phyloP scores from a whole-genome alignment of 176 grass and related monocot species.

The Metroxylon sagu region DNA sequence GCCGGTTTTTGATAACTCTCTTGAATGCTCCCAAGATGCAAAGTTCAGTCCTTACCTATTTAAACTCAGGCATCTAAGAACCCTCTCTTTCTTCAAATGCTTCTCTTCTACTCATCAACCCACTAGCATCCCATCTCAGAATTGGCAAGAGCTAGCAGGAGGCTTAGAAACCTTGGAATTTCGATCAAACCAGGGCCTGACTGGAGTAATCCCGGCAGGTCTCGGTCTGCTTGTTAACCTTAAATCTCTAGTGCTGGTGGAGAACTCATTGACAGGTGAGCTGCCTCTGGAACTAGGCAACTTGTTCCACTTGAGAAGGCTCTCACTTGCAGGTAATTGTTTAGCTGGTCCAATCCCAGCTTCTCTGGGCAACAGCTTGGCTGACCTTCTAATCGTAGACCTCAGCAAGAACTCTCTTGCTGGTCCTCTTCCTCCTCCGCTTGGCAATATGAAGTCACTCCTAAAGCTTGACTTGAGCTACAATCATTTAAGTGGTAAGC shows the following conservation, averaged over 20 bases:
- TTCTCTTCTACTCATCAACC: neutral
- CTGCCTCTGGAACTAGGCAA: constrained; percentile 12
- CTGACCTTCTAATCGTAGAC: constrained; percentile 11
- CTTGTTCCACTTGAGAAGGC: constrained; percentile 1
- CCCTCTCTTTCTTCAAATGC: constrained; percentile 15
- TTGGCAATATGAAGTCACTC: constrained; percentile 4
- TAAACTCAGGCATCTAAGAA: constrained; percentile 8
- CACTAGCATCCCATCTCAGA: neutral
- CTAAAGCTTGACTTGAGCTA: constrained; percentile 12
- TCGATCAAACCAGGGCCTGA: constrained; percentile 7
- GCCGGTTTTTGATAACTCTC: constrained; percentile 11
- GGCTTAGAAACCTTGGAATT: constrained; percentile 8
- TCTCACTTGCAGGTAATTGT: neutral
- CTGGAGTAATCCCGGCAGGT: neutral
- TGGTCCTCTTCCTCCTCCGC: constrained; percentile 8
- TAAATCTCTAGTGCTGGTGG: constrained; percentile 5
- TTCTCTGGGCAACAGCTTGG: neutral
- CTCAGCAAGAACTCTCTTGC: constrained; percentile 10
- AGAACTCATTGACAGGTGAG: constrained; percentile 8
- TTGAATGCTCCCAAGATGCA: constrained; percentile 1
- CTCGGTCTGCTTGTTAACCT: constrained; percentile 8
- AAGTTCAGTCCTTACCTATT: neutral
- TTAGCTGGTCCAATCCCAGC: constrained; percentile 5
- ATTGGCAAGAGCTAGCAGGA: constrained; percentile 8
- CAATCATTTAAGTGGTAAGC: constrained; percentile 1